Evolutionary conservation across 495 filamentous ascomycete genomes (phyloP).

Genomic region (Aspergillus diversus): DNA sequence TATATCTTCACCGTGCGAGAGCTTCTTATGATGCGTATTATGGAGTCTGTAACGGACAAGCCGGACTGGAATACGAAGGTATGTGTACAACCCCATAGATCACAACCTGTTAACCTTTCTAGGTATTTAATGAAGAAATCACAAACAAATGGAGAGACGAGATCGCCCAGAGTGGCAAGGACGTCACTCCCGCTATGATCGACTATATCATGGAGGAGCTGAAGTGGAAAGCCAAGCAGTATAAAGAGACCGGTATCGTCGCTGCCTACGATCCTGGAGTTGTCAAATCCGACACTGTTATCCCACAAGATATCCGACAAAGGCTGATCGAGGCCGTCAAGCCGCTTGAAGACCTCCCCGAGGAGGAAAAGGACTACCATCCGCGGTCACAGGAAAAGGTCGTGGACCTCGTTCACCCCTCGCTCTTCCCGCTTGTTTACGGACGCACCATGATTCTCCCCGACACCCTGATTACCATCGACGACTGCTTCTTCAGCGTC

Average conservation of each 20-base stretch:
- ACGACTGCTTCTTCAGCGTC: slow-evolving; percentile 1
- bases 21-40: slow-evolving; percentile 37
- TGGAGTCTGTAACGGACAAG: slow-evolving; percentile 49
- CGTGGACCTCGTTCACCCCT: slow-evolving; percentile 18
- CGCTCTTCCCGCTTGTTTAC: slow-evolving; percentile 16
- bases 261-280: neutral
- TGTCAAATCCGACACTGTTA: slow-evolving; percentile 17
- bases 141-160: slow-evolving; percentile 12
- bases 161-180: slow-evolving; percentile 26
- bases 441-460: slow-evolving; percentile 6
- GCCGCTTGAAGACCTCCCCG: slow-evolving; percentile 13
- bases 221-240: slow-evolving; percentile 41
- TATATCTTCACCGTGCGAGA: slow-evolving; percentile 27
- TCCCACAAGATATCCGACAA: neutral
- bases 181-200: slow-evolving; percentile 51
- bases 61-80: slow-evolving; percentile 42
- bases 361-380: slow-evolving; percentile 9
- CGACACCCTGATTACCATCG: neutral
- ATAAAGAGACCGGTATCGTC: neutral
- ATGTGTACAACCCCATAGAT: neutral
- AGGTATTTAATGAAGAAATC: slow-evolving; percentile 15
- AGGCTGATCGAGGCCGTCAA: neutral
- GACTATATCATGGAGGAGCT: slow-evolving; percentile 56
- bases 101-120: too few species aligned
- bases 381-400: slow-evolving; percentile 13